Evolutionary conservation across 805 yeast species (phyloP).

Genomic region (Metschnikowia borealis): DNA sequence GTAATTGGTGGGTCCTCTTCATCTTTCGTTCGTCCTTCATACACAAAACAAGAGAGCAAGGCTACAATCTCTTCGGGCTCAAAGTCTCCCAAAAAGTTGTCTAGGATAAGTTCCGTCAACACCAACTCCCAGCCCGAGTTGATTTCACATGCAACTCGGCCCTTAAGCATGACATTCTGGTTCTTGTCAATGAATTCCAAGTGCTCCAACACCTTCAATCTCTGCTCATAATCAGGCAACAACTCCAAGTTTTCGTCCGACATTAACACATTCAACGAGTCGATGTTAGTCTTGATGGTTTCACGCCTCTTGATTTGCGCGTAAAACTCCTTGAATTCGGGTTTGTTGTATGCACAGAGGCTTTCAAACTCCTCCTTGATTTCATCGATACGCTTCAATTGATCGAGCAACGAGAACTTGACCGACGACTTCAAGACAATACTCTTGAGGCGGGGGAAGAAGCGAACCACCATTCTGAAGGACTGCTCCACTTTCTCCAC

Average conservation of each 20-base stretch:
- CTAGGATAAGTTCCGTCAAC: slow-evolving; percentile 82
- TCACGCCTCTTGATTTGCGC: slow-evolving; percentile 44
- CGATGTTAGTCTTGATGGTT: slow-evolving; percentile 47
- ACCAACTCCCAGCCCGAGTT: slow-evolving; percentile 89
- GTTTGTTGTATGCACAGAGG: slow-evolving; percentile 30
- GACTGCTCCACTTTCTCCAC: slow-evolving; percentile 34
- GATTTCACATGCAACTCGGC: slow-evolving; percentile 90
- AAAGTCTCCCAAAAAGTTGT: slow-evolving; percentile 87
- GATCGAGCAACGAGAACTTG: slow-evolving; percentile 35
- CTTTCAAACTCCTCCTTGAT: slow-evolving; percentile 27
- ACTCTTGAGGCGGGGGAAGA: slow-evolving; percentile 43
- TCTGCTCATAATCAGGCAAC: slow-evolving; percentile 89
- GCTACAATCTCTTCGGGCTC: slow-evolving; percentile 98
- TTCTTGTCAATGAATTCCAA: slow-evolving; percentile 76
- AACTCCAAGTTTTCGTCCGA: slow-evolving; percentile 87
- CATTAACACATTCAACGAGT: slow-evolving; percentile 53
- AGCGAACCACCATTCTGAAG: slow-evolving; percentile 31
- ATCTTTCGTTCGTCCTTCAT: slow-evolving; percentile 72
- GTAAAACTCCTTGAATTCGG: slow-evolving; percentile 44
- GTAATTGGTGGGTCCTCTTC: slow-evolving; percentile 65
- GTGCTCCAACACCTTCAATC: slow-evolving; percentile 72
- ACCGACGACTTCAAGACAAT: slow-evolving; percentile 33
- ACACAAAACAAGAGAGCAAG: slow-evolving; percentile 83
- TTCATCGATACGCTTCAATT: slow-evolving; percentile 33
- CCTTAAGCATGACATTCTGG: slow-evolving; percentile 79